Evolutionary conservation across 2,329 filamentous ascomycete species (phyloP), one percentile per base, ranked within the genome.

Genomic region (Blastomyces gilchristii): DNA sequence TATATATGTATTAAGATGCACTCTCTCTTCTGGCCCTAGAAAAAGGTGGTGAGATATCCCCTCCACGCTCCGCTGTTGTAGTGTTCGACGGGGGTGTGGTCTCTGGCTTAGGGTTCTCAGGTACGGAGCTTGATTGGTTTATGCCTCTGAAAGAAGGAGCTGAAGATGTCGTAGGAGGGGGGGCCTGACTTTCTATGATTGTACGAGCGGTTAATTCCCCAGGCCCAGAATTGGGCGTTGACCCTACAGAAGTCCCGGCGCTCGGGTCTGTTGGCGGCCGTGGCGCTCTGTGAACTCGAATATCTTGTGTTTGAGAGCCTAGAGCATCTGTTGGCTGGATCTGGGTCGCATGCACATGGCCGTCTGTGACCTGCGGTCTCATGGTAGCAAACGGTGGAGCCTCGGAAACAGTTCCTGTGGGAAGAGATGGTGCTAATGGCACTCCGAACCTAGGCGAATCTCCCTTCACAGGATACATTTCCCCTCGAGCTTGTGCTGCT

Each of bases 401-500:
- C n/a, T 61, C 43, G 31, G 18, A 16, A 9, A 11, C 8, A n/a
- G 39, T 34, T 47, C 14, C 25, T 34, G 6, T 18, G 16, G 41
- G 41, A 9, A 25, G 7, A 28, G 31, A n/a, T 59, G 57, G 57
- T 22, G 57, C 12, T 34, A 34, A 34, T 31, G 25, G 25, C n/a
- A 59, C 31, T n/a, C 18, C 45, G 43, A 62, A 60, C 58, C 62
- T 65, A n/a, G 56, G 34, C 28, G 34, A 18, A 45, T 57, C 49
- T 31, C 52, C 60, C 45, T 61, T 65, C 9, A 73, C 69, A 16
- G 73, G 74, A 64, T 76, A 77, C 18, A 68, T 68, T 65, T 77
- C 74, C 18, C 75, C 75, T 41, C 71, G 73, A 45, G 74, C 72
- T 66, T 76, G 73, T 49, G 75, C 75, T 54, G 69, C 70, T 34